Evolutionary conservation across 345 rosid genomes (phyloP), one percentile per base, ranked within the genome.

Genomic region (Bruguiera parviflora): DNA sequence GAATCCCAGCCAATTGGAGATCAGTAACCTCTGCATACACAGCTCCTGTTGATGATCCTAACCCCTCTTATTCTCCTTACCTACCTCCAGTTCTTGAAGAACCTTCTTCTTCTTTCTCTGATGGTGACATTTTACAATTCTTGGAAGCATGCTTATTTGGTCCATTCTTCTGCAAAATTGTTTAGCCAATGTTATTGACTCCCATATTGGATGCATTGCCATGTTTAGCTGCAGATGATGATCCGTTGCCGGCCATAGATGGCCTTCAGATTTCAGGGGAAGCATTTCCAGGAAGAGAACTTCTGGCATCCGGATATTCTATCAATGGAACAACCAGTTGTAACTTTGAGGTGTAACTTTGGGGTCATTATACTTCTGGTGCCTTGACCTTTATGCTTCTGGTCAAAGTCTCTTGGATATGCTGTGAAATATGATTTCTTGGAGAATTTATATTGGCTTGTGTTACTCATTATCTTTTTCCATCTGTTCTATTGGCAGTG

Each of bases 241-340:
- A 95, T 80, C 91, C 82, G 29, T 83, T 92, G 73, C 99, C 96
- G 63, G 96, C 86, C 57, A 88, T 89, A 74, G 85, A 91, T 57
- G 88, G 83, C 71, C 90, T 95, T 37, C 99, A 95, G 76, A 92
- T 92, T 79, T 86, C 96, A 32, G 97, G 97, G 18, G 99, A 89
- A 67, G 89, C 99, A 75, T 86, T 81, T 84, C 99, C 99, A 64
- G 99, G 99, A 73, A 75, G 82, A 81, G 96, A 88, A 73, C 96
- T 95, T 71, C 96, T 83, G 87, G 99, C 95, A 51, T 84, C 82
- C 53, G 99, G 99, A 73, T 86, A 79, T 68, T 95, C 99, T 63
- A 89, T 84, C 71, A 87, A 95, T 74, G 99, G 99, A 83, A 95
- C 97, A 72, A 95, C 96, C 73, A 92, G 96, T 77, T 95, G 99